phyloP scores from a whole-genome alignment of 2,329 filamentous ascomycete species.

The Mariannaea elegans region DNA sequence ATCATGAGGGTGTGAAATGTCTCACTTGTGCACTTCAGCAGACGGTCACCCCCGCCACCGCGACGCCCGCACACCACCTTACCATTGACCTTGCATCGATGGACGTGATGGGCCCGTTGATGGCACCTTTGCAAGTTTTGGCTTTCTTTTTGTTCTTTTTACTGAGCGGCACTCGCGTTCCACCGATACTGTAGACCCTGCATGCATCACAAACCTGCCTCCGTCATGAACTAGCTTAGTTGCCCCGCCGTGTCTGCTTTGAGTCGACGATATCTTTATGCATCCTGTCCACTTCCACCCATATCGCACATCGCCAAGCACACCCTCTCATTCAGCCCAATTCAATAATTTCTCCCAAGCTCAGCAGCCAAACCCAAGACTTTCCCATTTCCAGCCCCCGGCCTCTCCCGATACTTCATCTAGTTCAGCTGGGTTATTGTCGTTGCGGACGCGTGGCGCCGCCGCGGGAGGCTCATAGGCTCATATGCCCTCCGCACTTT shows the following conservation, averaged over 20 bases:
- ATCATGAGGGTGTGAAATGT: conserved; percentile 42
- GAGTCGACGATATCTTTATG: background rate
- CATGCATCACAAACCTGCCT: conserved; percentile 4
- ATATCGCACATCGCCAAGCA: conserved; percentile 20
- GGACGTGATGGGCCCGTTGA: background rate
- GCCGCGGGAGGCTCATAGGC: conserved; percentile 32
- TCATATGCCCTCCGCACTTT: conserved; percentile 29
- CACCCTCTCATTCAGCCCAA: conserved; percentile 32
- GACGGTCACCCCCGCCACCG: conserved; percentile 26
- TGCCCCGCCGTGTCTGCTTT: too few species aligned
- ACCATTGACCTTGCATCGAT: conserved; percentile 13
- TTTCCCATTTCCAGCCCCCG: conserved; percentile 33
- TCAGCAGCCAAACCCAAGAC: conserved; percentile 34
- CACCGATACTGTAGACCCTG: too few species aligned
- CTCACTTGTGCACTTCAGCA: conserved; percentile 31
- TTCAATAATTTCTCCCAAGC: conserved; percentile 23
- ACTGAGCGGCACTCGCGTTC: too few species aligned
- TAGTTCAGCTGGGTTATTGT: conserved; percentile 24
- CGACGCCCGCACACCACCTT: conserved; percentile 14
- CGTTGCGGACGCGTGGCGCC: conserved; percentile 37
- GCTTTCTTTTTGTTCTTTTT: too few species aligned
- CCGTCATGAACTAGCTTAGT: too few species aligned
- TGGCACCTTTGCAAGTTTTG: too few species aligned
- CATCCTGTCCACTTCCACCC: background rate
- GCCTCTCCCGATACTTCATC: conserved; percentile 12